A percentile compares a stretch with the other conserved stretches of the same genome.
Evolutionary conservation across 2,329 filamentous ascomycete species (phyloP).

Genomic region (Chaetomium sp.): DNA sequence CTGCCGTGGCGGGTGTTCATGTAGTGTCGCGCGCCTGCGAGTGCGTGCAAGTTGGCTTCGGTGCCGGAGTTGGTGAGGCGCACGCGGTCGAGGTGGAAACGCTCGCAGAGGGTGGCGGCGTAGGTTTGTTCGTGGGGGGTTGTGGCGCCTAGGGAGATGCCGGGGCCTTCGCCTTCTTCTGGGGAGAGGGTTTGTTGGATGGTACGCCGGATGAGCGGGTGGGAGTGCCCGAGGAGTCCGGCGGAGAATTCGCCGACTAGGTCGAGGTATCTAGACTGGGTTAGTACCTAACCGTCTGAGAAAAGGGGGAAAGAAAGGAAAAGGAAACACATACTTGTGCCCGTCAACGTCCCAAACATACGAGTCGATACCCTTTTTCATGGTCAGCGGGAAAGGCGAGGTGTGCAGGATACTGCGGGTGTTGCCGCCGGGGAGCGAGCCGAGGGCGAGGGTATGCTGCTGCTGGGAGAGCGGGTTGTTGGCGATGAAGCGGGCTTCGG

Average conservation of each 20-base stretch:
- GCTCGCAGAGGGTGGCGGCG: conserved; percentile 44
- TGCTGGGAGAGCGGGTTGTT: conserved; percentile 34
- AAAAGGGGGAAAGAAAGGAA: neutral
- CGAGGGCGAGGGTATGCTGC: conserved; percentile 34
- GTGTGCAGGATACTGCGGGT: conserved; percentile 39
- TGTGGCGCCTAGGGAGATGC: conserved; percentile 50
- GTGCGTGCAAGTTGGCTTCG: conserved; percentile 55
- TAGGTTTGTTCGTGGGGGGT: conserved; percentile 45
- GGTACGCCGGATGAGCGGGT: conserved; percentile 45
- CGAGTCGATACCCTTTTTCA: conserved; percentile 25
- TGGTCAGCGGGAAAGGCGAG: conserved; percentile 32
- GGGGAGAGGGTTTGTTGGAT: conserved; percentile 36
- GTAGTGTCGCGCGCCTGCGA: conserved; percentile 46
- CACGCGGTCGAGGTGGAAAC: conserved; percentile 50
- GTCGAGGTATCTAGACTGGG: conserved; percentile 44
- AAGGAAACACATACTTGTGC: conserved; percentile 20
- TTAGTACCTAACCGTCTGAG: neutral
- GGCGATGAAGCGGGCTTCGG: conserved; percentile 29
- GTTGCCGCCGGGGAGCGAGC: conserved; percentile 39
- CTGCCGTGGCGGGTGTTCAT: conserved; percentile 34
- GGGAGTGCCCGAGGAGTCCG: conserved; percentile 59
- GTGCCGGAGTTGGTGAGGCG: conserved; percentile 62
- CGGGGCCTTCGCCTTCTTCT: conserved; percentile 29
- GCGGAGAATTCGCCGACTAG: conserved; percentile 59
- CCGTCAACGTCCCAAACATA: conserved; percentile 29